Conservation (phyloP, 331 rosid species). For the Pyrus hybrid region DNA sequence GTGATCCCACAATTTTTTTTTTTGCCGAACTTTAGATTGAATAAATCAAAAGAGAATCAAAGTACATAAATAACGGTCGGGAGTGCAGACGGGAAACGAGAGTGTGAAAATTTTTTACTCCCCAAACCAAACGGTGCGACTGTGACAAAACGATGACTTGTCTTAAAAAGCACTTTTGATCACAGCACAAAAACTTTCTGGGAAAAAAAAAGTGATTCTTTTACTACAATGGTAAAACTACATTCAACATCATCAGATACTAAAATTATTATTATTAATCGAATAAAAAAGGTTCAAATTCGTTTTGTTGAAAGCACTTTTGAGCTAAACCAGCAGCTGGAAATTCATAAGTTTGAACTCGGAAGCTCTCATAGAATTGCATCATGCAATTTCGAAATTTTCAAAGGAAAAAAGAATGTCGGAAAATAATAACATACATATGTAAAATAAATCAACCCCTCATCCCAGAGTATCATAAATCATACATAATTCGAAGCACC, state of each 20-base stretch:
- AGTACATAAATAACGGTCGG: accelerated
- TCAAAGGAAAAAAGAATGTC: neutral
- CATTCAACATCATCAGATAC: neutral
- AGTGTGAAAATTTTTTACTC: neutral
- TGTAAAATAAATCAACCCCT: neutral
- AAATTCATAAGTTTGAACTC: neutral
- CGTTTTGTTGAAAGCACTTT: neutral
- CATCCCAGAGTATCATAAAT: neutral
- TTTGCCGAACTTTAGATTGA: neutral
- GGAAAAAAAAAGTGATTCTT: neutral
- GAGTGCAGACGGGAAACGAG: neutral
- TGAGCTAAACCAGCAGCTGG: neutral
- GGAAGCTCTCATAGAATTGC: neutral
- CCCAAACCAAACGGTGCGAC: neutral
- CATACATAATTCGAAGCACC: neutral
- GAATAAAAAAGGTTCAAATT: neutral
- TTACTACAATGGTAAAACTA: neutral
- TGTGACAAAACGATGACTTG: neutral
- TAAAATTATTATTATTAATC: neutral
- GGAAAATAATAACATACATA: neutral
- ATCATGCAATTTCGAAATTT: neutral
- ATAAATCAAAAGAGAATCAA: neutral
- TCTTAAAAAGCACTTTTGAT: neutral
- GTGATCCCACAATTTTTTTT: neutral
- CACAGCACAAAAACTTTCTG: neutral